A percentile compares a stretch with the other conserved stretches of the same genome.
These are phyloP conservation scores for Chaetothyriales sp. DNA, from an alignment of 2,329 filamentous ascomycete species.

Conservation along the genomic window DNA sequence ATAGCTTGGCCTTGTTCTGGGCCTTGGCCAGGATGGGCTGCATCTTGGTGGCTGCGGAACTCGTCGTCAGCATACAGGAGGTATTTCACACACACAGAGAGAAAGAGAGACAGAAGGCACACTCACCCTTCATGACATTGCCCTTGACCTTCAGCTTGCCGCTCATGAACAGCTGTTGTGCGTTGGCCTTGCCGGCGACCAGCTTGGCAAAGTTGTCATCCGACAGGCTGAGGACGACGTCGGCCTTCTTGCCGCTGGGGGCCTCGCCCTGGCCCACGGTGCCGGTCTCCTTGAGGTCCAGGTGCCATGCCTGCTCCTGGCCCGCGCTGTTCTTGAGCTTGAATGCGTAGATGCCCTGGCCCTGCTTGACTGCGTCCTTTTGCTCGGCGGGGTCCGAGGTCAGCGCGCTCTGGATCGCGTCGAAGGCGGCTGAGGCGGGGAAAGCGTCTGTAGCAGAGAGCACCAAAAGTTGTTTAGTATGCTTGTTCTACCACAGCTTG, in stretches of 20 bases:
- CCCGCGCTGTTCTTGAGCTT: conserved; percentile 75
- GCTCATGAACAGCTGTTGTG: conserved; percentile 92
- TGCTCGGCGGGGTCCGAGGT: conserved; percentile 53
- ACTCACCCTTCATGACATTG: conserved; percentile 70
- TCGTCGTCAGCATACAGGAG: conserved; percentile 1
- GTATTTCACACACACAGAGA: conserved; percentile 19
- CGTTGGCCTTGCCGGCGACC: conserved; percentile 75
- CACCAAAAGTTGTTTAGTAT: background rate
- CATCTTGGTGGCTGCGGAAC: conserved; percentile 56
- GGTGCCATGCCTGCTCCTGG: conserved; percentile 75
- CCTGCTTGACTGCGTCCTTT: conserved; percentile 80
- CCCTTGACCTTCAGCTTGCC: conserved; percentile 98
- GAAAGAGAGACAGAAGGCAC: background rate
- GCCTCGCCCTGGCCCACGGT: conserved; percentile 60
- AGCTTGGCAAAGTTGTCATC: conserved; percentile 79
- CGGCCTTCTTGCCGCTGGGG: conserved; percentile 59
- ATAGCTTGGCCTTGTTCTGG: conserved; percentile 59
- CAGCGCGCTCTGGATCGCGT: conserved; percentile 64
- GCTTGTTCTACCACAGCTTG: background rate
- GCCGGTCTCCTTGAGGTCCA: conserved; percentile 86
- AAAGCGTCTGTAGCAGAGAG: conserved; percentile 42
- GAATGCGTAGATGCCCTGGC: conserved; percentile 77
- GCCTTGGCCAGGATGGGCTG: conserved; percentile 85
- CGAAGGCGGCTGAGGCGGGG: conserved; percentile 82
- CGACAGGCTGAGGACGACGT: conserved; percentile 69